Conservation (phyloP, 805 yeast genomes). For the Saturnispora hagleri region DNA sequence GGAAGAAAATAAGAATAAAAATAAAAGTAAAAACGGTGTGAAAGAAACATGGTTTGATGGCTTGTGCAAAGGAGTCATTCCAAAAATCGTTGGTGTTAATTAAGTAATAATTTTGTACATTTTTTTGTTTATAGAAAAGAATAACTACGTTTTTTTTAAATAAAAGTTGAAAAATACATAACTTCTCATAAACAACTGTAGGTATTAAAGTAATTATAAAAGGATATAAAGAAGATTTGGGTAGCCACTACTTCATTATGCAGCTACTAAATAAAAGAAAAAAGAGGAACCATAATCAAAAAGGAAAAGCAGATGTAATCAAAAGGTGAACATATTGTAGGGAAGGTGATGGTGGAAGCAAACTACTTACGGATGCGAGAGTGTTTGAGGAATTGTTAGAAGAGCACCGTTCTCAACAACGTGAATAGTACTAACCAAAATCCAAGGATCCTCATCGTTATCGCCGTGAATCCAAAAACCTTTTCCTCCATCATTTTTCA, state of each 20-base stretch:
- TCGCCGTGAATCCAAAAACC: constrained; percentile 16
- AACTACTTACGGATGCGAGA: constrained; percentile 29
- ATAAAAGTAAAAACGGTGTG: constrained; percentile 27
- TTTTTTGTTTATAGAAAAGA: constrained; percentile 4
- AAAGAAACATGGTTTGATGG: constrained; percentile 42
- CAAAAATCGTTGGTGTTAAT: constrained; percentile 14
- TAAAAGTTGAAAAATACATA: neutral
- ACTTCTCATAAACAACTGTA: neutral
- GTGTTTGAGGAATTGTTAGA: constrained; percentile 30
- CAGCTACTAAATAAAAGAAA: neutral
- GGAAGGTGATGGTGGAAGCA: neutral
- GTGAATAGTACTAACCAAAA: constrained; percentile 29
- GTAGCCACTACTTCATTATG: neutral
- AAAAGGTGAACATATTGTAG: neutral
- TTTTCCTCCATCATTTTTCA: constrained; percentile 23
- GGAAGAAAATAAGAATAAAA: constrained; percentile 25
- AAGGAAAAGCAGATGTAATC: neutral
- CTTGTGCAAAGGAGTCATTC: constrained; percentile 25
- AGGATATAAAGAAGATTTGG: neutral
- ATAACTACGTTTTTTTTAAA: neutral
- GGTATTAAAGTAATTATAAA: neutral
- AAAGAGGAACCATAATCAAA: neutral
- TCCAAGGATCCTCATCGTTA: constrained; percentile 29
- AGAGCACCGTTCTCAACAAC: constrained; percentile 39
- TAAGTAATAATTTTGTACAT: neutral